Evolutionary conservation across 176 grass and related monocot species (phyloP), one percentile per base, ranked within the genome.

Genomic region (Cenchrus fungigraminus): DNA sequence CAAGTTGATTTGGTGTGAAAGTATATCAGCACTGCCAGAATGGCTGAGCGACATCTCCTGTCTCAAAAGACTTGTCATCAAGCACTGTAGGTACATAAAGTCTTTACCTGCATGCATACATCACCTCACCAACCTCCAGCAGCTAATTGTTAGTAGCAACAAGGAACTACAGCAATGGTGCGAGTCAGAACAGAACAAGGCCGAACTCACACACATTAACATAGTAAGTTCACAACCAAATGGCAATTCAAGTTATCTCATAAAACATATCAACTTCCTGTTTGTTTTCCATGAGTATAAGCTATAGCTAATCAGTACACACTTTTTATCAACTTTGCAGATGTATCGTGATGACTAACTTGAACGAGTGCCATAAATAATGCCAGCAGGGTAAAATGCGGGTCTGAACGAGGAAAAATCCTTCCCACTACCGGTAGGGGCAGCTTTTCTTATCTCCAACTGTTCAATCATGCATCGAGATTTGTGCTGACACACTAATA

Each of bases 1-100:
- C 14, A 0, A 1, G 2, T 9, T 67, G 14, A 3, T 0, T 40
- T 0, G 6, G 0, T 68, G 34, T 68, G 6, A 42, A 2, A 42
- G 14, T 0, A 42, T 42, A 68, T 9, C 34, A 16, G 65, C 14
- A 19, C 65, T 68, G 34, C 65, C 65, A 68, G 65, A 68, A 70
- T 82, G 65, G 65, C 9, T 82, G n/a, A 44, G 54, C 1, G 9
- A 72, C 20, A 28, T 72, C 14, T 20, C 54, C 2, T 72, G 54
- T 31, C 80, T 82, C 2, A 4, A 32, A 3, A 14, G 1, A 1
- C 68, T 83, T 5, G 0, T 0, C 0, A 83, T 83, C 8, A 0
- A 0, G 0, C 0, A 0, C 6, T 71, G 79, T 14, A 0, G 0
- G 0, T 29, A 5, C 51, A 29, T 70, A 1, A 31, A 70, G 65